A percentile compares a stretch with the other conserved stretches of the same genome.
phyloP scores from a whole-genome alignment of 768 basidiomycete species.

The Crucibulum laeve region DNA sequence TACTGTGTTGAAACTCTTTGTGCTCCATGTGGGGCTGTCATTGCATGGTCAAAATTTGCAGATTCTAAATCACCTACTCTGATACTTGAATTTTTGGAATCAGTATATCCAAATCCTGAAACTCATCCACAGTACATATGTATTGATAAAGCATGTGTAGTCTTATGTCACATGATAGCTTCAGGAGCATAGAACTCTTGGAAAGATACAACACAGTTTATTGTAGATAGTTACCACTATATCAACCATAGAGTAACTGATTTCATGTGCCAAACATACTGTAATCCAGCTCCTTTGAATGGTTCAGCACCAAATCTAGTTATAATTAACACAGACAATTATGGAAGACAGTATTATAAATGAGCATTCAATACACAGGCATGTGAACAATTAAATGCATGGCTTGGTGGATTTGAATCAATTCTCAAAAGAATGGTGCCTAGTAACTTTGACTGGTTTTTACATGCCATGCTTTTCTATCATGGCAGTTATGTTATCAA shows the following conservation, averaged over 20 bases:
- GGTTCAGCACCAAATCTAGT: conserved; percentile 24
- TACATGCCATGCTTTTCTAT: neutral
- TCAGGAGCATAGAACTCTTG: conserved; percentile 11
- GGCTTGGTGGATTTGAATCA: conserved; percentile 25
- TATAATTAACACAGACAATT: conserved; percentile 11
- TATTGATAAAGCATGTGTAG: conserved; percentile 20
- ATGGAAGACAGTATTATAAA: conserved; percentile 14
- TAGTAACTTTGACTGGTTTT: conserved; percentile 18
- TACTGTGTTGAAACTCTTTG: conserved; percentile 25
- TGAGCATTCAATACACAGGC: conserved; percentile 22
- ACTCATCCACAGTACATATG: conserved; percentile 15
- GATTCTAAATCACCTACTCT: conserved; percentile 21
- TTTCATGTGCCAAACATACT: conserved; percentile 20
- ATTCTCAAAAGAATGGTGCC: conserved; percentile 20
- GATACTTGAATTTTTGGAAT: conserved; percentile 14
- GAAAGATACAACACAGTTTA: conserved; percentile 20
- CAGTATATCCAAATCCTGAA: conserved; percentile 13
- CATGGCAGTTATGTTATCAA: neutral
- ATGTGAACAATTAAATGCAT: conserved; percentile 27
- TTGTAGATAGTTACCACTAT: conserved; percentile 30
- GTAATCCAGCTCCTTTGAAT: conserved; percentile 25
- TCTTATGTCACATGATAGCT: conserved; percentile 1
- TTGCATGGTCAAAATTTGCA: conserved; percentile 24
- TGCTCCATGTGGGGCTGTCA: too few species aligned
- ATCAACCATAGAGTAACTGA: conserved; percentile 21